Evolutionary conservation across 2,329 filamentous ascomycete species (phyloP).

Genomic region (Cercospora sp.): DNA sequence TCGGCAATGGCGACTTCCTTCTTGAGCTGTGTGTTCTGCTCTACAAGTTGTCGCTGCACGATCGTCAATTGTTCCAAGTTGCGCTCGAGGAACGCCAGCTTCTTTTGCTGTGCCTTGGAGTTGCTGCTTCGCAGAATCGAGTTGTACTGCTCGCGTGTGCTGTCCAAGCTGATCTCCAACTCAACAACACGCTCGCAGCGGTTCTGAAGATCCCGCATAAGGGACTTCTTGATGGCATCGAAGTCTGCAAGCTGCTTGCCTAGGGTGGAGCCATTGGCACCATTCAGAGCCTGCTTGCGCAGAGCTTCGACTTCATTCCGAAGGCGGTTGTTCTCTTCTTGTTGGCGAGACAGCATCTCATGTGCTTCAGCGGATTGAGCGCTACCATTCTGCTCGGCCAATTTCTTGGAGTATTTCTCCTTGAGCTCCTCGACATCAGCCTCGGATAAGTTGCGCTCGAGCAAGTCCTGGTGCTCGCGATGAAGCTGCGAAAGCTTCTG

Average conservation of each 20-base stretch:
- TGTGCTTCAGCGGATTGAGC: slow-evolving; percentile 63
- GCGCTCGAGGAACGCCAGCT: slow-evolving; percentile 98
- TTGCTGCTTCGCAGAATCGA: slow-evolving; percentile 95
- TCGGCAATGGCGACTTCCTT: slow-evolving; percentile 99
- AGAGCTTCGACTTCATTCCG: slow-evolving; percentile 78
- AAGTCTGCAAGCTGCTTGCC: slow-evolving; percentile 99
- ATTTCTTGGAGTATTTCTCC: slow-evolving; percentile 72
- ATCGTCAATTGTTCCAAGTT: slow-evolving; percentile 97
- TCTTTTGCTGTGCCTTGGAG: slow-evolving; percentile 98
- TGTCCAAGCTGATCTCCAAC: slow-evolving; percentile 94
- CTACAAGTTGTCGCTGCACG: slow-evolving; percentile 94
- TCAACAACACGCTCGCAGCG: slow-evolving; percentile 95
- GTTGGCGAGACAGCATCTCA: slow-evolving; percentile 73
- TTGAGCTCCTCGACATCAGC: slow-evolving; percentile 84
- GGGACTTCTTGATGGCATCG: slow-evolving; percentile 98
- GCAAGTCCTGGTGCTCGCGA: slow-evolving; percentile 78
- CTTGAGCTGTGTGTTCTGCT: slow-evolving; percentile 96
- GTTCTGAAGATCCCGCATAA: slow-evolving; percentile 98
- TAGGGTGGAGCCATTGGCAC: slow-evolving; percentile 66
- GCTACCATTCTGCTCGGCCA: slow-evolving; percentile 54
- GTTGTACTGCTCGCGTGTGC: slow-evolving; percentile 98
- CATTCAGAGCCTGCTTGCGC: slow-evolving; percentile 68
- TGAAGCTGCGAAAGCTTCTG: slow-evolving; percentile 72
- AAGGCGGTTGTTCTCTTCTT: slow-evolving; percentile 78
- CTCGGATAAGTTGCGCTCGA: slow-evolving; percentile 76